Percentiles rank a stretch among this genome's conserved stretches.
These are phyloP conservation scores for Brassica cretica DNA, from an alignment of 345 rosid genomes.

Conservation along the genomic window DNA sequence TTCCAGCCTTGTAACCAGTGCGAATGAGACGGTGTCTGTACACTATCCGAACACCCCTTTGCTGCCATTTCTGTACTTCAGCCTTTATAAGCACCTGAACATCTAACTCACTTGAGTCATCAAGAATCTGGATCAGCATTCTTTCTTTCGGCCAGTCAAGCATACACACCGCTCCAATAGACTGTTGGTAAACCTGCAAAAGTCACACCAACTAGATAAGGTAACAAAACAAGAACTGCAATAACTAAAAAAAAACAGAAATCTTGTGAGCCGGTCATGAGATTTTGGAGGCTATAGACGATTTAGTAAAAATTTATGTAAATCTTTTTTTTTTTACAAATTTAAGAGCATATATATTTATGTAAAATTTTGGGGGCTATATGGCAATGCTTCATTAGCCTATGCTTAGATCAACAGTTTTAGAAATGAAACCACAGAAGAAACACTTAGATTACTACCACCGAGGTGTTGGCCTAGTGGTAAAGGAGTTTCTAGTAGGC, in stretches of 20 bases:
- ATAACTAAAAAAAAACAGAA: not conserved
- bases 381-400: too few species aligned
- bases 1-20: conserved; percentile 88
- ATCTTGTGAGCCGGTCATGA: not conserved
- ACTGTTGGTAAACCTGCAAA: conserved; percentile 42
- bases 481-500: too few species aligned
- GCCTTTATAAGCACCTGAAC: conserved; percentile 63
- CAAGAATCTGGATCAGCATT: conserved; percentile 73
- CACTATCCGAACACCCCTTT: conserved; percentile 66
- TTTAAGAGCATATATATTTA: too few species aligned
- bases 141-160: conserved; percentile 83
- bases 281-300: not conserved
- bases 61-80: conserved; percentile 67
- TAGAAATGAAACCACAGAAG: not conserved
- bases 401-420: too few species aligned
- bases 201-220: not conserved
- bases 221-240: conserved; percentile 17
- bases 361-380: too few species aligned
- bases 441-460: not conserved
- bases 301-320: not conserved
- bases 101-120: conserved; percentile 65
- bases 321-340: too few species aligned
- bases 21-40: conserved; percentile 79
- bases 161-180: conserved; percentile 69
- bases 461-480: too few species aligned